phyloP scores from a whole-genome alignment of 371 early-diverging fungal genomes.

The Ordospora pajunii region DNA sequence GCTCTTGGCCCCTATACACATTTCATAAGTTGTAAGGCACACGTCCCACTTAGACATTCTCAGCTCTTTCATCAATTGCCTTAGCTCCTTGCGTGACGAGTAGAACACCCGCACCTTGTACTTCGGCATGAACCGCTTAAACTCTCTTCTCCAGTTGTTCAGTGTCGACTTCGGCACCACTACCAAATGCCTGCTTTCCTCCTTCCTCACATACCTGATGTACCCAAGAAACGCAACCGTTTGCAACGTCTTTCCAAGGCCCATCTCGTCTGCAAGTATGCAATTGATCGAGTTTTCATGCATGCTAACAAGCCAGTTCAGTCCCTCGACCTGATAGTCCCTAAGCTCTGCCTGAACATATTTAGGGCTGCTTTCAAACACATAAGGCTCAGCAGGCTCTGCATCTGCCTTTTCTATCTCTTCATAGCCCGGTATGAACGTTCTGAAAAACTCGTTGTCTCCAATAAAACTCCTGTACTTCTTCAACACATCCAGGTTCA shows the following conservation, averaged over 20 bases:
- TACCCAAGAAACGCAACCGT: conserved; percentile 69
- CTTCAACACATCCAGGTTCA: conserved; percentile 41
- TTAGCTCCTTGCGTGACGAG: conserved; percentile 69
- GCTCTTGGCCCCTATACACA: conserved; percentile 76
- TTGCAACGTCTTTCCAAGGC: conserved; percentile 87
- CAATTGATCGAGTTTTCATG: conserved; percentile 92
- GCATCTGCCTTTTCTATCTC: conserved; percentile 2
- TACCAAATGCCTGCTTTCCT: conserved; percentile 66
- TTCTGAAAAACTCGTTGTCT: conserved; percentile 52
- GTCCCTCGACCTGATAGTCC: conserved; percentile 80
- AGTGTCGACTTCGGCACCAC: conserved; percentile 92
- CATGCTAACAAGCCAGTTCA: conserved; percentile 89
- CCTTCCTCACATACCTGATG: conserved; percentile 42
- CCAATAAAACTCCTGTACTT: conserved; percentile 56
- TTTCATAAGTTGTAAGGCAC: conserved; percentile 92
- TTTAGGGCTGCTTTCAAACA: conserved; percentile 49
- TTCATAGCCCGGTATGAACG: conserved; percentile 32
- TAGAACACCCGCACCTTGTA: conserved; percentile 74
- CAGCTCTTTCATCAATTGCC: conserved; percentile 67
- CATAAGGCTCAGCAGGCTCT: conserved; percentile 45
- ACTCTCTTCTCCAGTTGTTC: conserved; percentile 88
- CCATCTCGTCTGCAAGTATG: conserved; percentile 93
- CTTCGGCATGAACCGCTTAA: conserved; percentile 79
- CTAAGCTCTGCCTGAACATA: conserved; percentile 52
- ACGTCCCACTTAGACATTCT: conserved; percentile 72